Base-by-base conservation (phyloP, 2,329 filamentous ascomycete genomes). In the Cercospora sesami region DNA sequence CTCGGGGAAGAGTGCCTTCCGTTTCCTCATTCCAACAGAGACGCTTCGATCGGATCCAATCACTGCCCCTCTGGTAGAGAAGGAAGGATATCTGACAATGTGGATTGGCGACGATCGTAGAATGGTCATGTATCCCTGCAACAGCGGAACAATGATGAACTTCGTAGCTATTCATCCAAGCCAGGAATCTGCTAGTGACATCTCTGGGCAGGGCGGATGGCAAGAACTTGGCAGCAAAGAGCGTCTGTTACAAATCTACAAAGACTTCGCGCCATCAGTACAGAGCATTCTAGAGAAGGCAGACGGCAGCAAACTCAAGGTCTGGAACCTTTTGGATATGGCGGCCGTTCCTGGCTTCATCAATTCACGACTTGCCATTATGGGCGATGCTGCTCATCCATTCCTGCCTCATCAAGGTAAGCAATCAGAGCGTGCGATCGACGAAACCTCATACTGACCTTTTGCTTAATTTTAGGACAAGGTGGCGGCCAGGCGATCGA, bases 341-440 rank as follows among this genome's bases (percentile, higher is more conserved):
- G 83, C 86, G 4, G 78, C 81, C 0, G 75, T 91, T n/a, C 82
- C 84, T 0, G 81, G 78, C 0, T 91, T 87, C 85, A 79, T 81
- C 0, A 82, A 84, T 1, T 84, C 78, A 0, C 82, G 80, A 4
- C 75, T 90, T n/a, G 87, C 83, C 1, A 76, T 90, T 0, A 76
- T 91, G 0, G 89, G 90, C 0, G 89, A 91, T 75, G 87, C 89
- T 0, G 89, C 88, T 0, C 89, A 91, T 75, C 88, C 89, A 0
- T 90, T 91, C 72, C 79, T 88, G 0, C 89, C 64, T 28, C 85
- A 87, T 68, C 53, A 64, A 28, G 53, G 36, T 51, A n/a, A 28
- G 21, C 9, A 5, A 18, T 48, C 59, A 16, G 23, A 26, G 23
- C 57, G n/a, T 18, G n/a, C 57, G 31, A 16, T 36, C 10, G 21